Base-by-base conservation (phyloP, 352 stramenopile species). In the Phytophthora pinifolia region DNA sequence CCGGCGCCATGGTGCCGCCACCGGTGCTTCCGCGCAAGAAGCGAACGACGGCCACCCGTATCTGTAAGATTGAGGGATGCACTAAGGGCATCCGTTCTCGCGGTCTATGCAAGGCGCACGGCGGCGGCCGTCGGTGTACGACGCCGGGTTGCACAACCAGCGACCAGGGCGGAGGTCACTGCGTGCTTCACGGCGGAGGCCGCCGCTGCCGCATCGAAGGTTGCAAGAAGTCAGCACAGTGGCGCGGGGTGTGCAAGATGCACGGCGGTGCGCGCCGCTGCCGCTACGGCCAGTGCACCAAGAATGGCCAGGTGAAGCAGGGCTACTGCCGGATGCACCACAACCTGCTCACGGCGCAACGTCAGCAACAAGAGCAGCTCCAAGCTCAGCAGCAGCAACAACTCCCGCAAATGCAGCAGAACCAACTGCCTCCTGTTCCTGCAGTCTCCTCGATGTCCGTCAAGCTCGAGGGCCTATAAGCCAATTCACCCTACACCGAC, bases 91-190 rank as follows among this genome's bases (percentile, higher is more conserved):
- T 93, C 34, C 83, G 83, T 0, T 93, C 83, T 41, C 70, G 85
- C 0, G 85, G 85, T 0, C 57, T 93, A 18, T 94, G 84, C 70
- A 94, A 94, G 54, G 84, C 84, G 1, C 84, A 94, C 65, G 84
- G 84, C 45, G 84, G 84, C 30, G 84, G 84, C n/a, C 81, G 83
- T 2, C 80, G 78, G 4, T 96, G 86, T 60, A 85, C 74, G 27
- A 90, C 84, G 0, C 79, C 80, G 0, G 83, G 79, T 0, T 96
- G 86, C 57, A 87, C 76, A 1, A 94, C 85, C 1, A 90, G 80
- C 47, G 86, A 96, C 64, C 86, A 96, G 47, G 86, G 86, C 27
- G 86, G 86, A 9, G 86, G 86, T 13, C 81, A 92, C 66, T 96
- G 86, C 36, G 82, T 93, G 30, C 67, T 89, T 2, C 86, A 96